Conservation (phyloP, 345 rosid genomes). For the Sonneratia alba region DNA sequence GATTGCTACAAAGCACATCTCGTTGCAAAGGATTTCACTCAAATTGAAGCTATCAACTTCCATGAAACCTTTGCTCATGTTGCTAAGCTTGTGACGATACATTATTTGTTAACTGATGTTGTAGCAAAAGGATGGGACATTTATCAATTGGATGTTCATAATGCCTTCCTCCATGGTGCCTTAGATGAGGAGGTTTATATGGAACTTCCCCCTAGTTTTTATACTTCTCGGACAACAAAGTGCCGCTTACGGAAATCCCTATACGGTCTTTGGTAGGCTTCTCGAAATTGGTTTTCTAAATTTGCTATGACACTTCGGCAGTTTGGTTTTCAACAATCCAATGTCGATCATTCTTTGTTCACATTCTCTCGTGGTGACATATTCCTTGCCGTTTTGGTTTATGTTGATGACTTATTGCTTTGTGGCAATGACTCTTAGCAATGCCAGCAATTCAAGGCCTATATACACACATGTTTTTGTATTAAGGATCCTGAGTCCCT, state of each 20-base stretch:
- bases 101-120: neutral
- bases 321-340: no score
- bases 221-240: neutral
- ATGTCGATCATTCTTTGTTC: neutral
- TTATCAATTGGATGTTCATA: slow-evolving; percentile 1
- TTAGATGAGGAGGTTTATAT: slow-evolving; percentile 6
- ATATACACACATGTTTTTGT: neutral
- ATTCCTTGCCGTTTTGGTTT: neutral
- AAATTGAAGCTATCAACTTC: neutral
- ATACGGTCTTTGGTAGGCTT: neutral
- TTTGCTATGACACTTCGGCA: no score
- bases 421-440: no score
- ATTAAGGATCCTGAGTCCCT: neutral
- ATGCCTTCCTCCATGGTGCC: slow-evolving; percentile 5
- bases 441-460: neutral
- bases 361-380: neutral
- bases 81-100: neutral
- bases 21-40: neutral
- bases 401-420: no score
- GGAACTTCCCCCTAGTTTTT: neutral
- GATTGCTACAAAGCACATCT: no score
- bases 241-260: neutral
- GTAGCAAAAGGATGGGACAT: neutral
- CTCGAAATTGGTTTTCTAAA: no score
- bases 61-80: neutral